Conservation (phyloP, 306 rosid genomes). For the Casuarina equisetifolia region DNA sequence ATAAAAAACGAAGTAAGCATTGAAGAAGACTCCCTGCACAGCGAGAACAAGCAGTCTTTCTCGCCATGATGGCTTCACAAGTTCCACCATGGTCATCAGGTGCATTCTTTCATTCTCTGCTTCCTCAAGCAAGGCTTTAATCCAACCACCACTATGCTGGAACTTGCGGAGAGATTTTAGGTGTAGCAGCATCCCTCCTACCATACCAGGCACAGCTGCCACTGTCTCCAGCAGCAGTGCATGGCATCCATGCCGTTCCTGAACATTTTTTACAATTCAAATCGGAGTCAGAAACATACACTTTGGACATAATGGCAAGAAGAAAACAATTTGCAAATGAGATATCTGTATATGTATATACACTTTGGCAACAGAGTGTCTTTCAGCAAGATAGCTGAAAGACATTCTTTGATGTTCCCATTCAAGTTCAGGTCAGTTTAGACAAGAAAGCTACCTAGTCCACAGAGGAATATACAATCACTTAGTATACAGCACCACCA, state of each 20-base stretch:
- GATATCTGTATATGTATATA: too few relatives aligned
- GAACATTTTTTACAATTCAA: slow-evolving; percentile 1
- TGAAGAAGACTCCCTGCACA: slow-evolving; percentile 84
- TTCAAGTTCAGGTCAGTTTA: too few relatives aligned
- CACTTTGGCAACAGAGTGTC: too few relatives aligned
- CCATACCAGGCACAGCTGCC: slow-evolving; percentile 30
- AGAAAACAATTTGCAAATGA: neutral
- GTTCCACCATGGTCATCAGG: slow-evolving; percentile 78
- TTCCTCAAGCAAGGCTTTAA: slow-evolving; percentile 76
- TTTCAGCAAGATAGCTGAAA: too few relatives aligned
- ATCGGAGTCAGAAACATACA: slow-evolving; percentile 15
- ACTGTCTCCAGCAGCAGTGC: slow-evolving; percentile 91
- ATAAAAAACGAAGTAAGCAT: slow-evolving; percentile 58
- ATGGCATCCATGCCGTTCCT: slow-evolving; percentile 82
- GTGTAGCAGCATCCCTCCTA: slow-evolving; percentile 72
- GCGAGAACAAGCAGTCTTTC: slow-evolving; percentile 62
- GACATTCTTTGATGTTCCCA: too few relatives aligned
- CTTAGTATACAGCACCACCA: neutral
- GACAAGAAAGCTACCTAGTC: too few relatives aligned
- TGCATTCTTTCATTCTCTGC: slow-evolving; percentile 92
- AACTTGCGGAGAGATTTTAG: slow-evolving; percentile 61
- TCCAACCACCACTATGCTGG: slow-evolving; percentile 74
- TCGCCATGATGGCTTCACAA: slow-evolving; percentile 69
- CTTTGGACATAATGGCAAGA: neutral
- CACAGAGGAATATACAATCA: too few relatives aligned